These are phyloP conservation scores for Cucumis melo DNA, from an alignment of 306 rosid species.

Conservation along the genomic window DNA sequence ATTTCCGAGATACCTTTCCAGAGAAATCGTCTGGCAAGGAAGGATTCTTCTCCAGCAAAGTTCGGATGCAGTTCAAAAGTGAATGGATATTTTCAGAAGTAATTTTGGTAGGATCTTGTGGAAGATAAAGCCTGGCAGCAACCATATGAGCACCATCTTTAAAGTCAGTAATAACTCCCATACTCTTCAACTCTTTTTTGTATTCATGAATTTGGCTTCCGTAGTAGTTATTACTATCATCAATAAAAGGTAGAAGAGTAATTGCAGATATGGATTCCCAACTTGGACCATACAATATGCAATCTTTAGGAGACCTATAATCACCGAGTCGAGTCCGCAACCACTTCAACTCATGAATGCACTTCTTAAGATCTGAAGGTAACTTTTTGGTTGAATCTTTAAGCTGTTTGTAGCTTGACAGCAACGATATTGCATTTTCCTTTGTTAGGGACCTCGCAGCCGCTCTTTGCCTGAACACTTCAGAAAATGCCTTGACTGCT, in stretches of 20 bases:
- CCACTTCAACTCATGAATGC: constrained; percentile 28
- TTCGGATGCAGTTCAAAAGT: constrained; percentile 37
- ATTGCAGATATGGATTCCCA: constrained; percentile 53
- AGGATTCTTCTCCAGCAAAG: not conserved
- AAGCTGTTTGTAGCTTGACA: constrained; percentile 29
- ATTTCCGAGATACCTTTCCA: constrained; percentile 23
- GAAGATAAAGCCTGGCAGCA: constrained; percentile 22
- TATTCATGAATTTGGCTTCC: constrained; percentile 31
- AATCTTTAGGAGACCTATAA: constrained; percentile 29
- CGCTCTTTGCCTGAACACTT: constrained; percentile 26
- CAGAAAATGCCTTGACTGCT: constrained; percentile 23
- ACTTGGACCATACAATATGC: constrained; percentile 46
- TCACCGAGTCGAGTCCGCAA: constrained; percentile 35
- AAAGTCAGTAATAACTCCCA: constrained; percentile 38
- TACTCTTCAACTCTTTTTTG: constrained; percentile 36
- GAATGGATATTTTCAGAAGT: constrained; percentile 27
- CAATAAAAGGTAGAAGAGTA: constrained; percentile 53
- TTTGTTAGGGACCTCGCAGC: constrained; percentile 13
- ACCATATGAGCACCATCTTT: constrained; percentile 38
- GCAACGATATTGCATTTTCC: constrained; percentile 31
- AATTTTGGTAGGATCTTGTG: constrained; percentile 21
- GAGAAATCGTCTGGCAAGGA: constrained; percentile 16
- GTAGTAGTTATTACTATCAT: constrained; percentile 21
- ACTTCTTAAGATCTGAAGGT: constrained; percentile 13
- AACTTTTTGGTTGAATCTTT: constrained; percentile 11